Conservation (phyloP, 345 rosid genomes). For the Lumnitzera littorea region DNA sequence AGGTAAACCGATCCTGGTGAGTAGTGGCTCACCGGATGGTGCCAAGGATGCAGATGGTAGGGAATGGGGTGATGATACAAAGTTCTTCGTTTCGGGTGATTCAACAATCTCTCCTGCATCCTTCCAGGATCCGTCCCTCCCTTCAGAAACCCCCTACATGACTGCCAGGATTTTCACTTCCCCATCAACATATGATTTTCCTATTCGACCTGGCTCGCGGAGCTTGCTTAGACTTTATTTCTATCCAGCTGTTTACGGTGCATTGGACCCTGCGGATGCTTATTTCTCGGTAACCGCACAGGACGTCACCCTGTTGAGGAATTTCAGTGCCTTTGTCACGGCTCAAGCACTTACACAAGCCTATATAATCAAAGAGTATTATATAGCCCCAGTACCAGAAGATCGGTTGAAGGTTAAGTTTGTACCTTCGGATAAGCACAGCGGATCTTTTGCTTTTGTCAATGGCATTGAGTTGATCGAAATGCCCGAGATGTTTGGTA, state of each 20-base stretch:
- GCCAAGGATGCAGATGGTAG: conserved; percentile 54
- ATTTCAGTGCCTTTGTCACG: conserved; percentile 68
- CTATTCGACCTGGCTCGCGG: conserved; percentile 29
- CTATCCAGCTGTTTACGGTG: conserved; percentile 50
- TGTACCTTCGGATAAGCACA: conserved; percentile 37
- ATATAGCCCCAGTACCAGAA: conserved; percentile 33
- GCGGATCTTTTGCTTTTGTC: conserved; percentile 45
- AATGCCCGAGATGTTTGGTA: conserved; percentile 49
- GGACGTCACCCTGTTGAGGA: conserved; percentile 46
- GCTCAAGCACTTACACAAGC: conserved; percentile 67
- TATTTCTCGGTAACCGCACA: conserved; percentile 51
- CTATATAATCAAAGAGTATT: conserved; percentile 55
- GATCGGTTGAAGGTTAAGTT: conserved; percentile 36
- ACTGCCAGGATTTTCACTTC: conserved; percentile 56
- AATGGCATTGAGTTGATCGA: conserved; percentile 66
- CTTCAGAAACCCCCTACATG: conserved; percentile 62
- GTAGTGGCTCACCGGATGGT: conserved; percentile 43
- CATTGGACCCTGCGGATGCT: conserved; percentile 35
- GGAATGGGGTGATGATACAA: conserved; percentile 51
- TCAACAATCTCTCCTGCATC: conserved; percentile 36
- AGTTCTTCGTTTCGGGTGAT: conserved; percentile 28
- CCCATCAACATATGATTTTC: conserved; percentile 44
- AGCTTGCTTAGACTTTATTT: conserved; percentile 52
- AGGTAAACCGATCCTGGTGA: not conserved
- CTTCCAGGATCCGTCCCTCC: conserved; percentile 62